These are phyloP conservation scores for Lolium rigidum DNA, from an alignment of 176 grass and related monocot genomes.

Conservation along the genomic window DNA sequence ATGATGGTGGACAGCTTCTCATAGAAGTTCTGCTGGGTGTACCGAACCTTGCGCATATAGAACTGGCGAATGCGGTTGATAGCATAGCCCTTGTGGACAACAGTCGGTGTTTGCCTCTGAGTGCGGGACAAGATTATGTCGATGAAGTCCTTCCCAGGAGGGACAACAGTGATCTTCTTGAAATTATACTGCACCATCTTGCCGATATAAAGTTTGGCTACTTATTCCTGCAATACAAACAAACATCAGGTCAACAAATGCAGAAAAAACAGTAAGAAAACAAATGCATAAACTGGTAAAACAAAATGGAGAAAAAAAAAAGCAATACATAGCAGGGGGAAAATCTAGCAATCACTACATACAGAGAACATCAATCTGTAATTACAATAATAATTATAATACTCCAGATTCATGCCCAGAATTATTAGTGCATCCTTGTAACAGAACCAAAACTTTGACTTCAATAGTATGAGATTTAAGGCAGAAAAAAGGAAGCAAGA, in stretches of 20 bases:
- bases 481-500: not conserved
- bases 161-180: slow-evolving; percentile 76
- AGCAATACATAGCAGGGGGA: not conserved
- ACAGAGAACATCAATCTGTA: not conserved
- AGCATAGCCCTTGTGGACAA: slow-evolving; percentile 84
- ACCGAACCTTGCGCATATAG: slow-evolving; percentile 81
- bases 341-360: not conserved
- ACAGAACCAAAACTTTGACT: not conserved
- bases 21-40: slow-evolving; percentile 77
- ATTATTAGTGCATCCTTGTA: not conserved
- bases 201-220: not conserved
- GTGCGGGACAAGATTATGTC: slow-evolving; percentile 85
- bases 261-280: not conserved
- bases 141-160: slow-evolving; percentile 79
- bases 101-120: slow-evolving; percentile 79
- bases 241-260: not conserved
- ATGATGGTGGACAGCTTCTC: slow-evolving; percentile 76
- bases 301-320: not conserved
- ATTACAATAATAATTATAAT: not conserved
- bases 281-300: not conserved
- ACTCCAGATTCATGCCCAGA: not conserved
- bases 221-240: slow-evolving; percentile 14
- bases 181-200: slow-evolving; percentile 91
- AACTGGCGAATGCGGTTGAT: slow-evolving; percentile 71
- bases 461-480: not conserved